Percentiles rank a stretch among this genome's conserved stretches.
These are phyloP conservation scores for Auriscalpium vulgare DNA, from an alignment of 768 basidiomycete species.

Conservation along the genomic window DNA sequence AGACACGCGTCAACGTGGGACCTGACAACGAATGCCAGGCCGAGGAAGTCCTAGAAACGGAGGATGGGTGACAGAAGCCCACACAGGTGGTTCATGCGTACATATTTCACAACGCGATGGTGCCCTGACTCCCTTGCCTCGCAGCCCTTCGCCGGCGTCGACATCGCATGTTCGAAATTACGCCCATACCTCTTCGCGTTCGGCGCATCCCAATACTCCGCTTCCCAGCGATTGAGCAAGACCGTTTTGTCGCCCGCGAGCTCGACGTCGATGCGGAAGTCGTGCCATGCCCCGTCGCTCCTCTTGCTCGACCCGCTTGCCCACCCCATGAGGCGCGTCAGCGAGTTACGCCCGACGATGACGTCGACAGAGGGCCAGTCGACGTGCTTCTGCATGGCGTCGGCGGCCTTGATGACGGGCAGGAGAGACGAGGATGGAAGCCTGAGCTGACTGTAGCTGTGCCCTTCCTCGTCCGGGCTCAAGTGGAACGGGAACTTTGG, in stretches of 20 bases:
- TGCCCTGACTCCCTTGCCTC: conserved; percentile 27
- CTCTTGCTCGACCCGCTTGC: conserved; percentile 19
- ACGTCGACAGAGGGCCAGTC: conserved; percentile 31
- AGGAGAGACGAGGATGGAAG: conserved; percentile 39
- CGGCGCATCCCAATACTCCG: conserved; percentile 17
- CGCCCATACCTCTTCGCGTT: conserved; percentile 41
- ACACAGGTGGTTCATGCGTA: not conserved
- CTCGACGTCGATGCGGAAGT: conserved; percentile 68
- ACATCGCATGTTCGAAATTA: conserved; percentile 53
- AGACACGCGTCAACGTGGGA: conserved; percentile 41
- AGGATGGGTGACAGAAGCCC: too few species aligned
- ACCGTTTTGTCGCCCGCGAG: conserved; percentile 52
- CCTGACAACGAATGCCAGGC: conserved; percentile 50
- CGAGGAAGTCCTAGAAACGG: conserved; percentile 43
- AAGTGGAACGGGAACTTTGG: conserved; percentile 42
- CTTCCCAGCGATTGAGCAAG: conserved; percentile 56
- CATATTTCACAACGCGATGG: not conserved
- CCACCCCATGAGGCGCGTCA: conserved; percentile 59
- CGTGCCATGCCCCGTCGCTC: conserved; percentile 22
- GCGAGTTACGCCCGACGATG: conserved; percentile 55
- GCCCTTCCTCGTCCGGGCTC: conserved; percentile 32
- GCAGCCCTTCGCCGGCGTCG: conserved; percentile 40
- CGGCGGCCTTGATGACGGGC: conserved; percentile 53
- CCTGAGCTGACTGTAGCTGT: conserved; percentile 32
- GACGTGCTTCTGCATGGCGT: conserved; percentile 24